Evolutionary conservation across 2,329 filamentous ascomycete genomes (phyloP).

Genomic region (Ophiosphaerella korrae): DNA sequence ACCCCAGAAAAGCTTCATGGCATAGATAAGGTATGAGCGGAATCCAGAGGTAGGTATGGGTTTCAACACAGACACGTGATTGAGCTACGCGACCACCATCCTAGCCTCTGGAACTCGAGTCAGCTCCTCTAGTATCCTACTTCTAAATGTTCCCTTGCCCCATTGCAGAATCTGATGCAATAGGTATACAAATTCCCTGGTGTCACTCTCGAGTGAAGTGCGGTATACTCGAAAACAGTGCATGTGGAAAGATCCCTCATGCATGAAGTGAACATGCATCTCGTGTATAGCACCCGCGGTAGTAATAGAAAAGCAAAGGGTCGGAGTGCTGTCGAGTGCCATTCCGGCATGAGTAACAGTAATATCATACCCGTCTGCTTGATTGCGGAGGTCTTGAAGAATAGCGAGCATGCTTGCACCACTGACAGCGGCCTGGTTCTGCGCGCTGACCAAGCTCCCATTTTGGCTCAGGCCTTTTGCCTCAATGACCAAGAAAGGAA

Average conservation of each 20-base stretch:
- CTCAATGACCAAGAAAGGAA: conserved; percentile 22
- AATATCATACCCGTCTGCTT: too few species aligned
- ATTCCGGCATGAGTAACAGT: too few species aligned
- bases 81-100: too few species aligned
- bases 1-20: too few species aligned
- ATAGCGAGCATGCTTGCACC: conserved; percentile 22
- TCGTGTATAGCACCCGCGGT: conserved; percentile 13
- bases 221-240: not conserved
- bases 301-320: not conserved
- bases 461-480: conserved; percentile 17
- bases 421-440: conserved; percentile 23
- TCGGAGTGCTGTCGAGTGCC: not conserved
- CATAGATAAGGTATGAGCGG: too few species aligned
- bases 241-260: not conserved
- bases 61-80: too few species aligned
- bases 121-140: not conserved
- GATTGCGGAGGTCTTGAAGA: not conserved
- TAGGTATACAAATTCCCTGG: not conserved
- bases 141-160: not conserved
- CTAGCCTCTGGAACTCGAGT: too few species aligned
- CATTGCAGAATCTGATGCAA: not conserved
- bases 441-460: conserved; percentile 17
- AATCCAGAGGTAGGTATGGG: too few species aligned
- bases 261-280: conserved; percentile 10
- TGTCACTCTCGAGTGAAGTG: not conserved